Evolutionary conservation across 768 basidiomycete genomes (phyloP), one percentile per base, ranked within the genome.

Genomic region (Calocera cornea): DNA sequence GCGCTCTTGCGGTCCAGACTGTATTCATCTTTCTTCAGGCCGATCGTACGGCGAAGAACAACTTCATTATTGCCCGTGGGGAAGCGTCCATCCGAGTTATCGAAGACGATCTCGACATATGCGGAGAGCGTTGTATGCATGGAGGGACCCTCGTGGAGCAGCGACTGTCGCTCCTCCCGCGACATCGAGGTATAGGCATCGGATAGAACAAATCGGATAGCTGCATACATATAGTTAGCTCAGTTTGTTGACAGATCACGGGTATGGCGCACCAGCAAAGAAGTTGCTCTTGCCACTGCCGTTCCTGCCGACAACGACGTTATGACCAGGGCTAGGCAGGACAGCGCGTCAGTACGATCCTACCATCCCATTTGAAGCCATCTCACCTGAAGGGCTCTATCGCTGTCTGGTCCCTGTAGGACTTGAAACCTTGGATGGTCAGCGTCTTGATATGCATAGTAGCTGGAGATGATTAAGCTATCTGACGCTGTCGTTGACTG

Each of bases 241-340:
- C 44, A 66, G 41, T 17, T 41, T 17, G 44, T 19, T 12, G 33
- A 47, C 49, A 31, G 34, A 31, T 8, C 31, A 44, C 29, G 24
- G 44, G 27, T 19, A 17, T 7, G 31, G 75, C 87, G 70, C 65
- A 89, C 92, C 94, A 40, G 91, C 87, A 77, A 99, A 99, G 82
- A 99, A 98, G 76, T 98, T 99, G 73, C 91, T 94, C 81, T 99
- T 99, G 64, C 97, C 97, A 5, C 90, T 92, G 14, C 97, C 97
- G 83, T 99, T 98, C 47, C 97, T 80, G 16, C 97, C 95, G 8
- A 98, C 95, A 10, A 98, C 93, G 12, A 98, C 94, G 78, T 98
- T 98, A 75, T 97, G 93, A 64, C 82, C 86, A 0, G 94, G 86
- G 24, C 78, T 79, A 65, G 11, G 24, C 31, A 19, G 24, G 19